These are phyloP conservation scores for Chytriomyces hyalinus DNA, from an alignment of 192 early-diverging fungal species.

Conservation along the genomic window DNA sequence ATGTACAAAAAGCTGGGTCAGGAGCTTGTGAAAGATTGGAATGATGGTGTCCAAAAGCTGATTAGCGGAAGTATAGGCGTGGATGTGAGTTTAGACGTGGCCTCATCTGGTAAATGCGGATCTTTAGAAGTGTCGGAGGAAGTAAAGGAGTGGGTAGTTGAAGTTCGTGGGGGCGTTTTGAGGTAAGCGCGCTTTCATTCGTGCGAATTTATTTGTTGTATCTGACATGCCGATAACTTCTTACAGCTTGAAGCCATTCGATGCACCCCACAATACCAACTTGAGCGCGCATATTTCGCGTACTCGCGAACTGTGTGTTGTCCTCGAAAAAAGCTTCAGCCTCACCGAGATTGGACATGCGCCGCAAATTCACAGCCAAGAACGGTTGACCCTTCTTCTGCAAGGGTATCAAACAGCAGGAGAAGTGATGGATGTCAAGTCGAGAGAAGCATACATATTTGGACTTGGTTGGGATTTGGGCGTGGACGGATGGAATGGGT, in stretches of 20 bases:
- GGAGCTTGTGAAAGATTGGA: conserved; percentile 21
- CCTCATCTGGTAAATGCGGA: not conserved
- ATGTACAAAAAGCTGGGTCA: not conserved
- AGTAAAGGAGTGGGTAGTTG: not conserved
- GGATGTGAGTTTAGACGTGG: conserved; percentile 11
- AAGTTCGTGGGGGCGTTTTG: not conserved
- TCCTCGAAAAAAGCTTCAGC: conserved; percentile 9
- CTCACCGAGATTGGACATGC: conserved; percentile 16
- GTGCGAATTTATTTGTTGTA: no score
- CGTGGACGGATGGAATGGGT: not conserved
- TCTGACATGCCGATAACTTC: no score
- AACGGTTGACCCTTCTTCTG: conserved; percentile 1
- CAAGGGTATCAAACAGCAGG: not conserved
- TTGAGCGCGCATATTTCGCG: conserved; percentile 13
- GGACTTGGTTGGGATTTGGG: no score
- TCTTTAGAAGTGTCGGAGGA: not conserved
- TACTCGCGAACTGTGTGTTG: conserved; percentile 14
- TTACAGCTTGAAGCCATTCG: conserved; percentile 28
- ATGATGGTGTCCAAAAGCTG: conserved; percentile 4
- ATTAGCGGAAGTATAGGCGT: conserved; percentile 24
- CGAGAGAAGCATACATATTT: no score
- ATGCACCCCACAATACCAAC: conserved; percentile 30
- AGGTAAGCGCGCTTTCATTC: no score
- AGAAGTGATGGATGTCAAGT: no score
- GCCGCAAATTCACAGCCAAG: conserved; percentile 13